Evolutionary conservation across 1,139 yeast genomes (phyloP), one percentile per base, ranked within the genome.

Genomic region (Magnusiomyces starmeri): DNA sequence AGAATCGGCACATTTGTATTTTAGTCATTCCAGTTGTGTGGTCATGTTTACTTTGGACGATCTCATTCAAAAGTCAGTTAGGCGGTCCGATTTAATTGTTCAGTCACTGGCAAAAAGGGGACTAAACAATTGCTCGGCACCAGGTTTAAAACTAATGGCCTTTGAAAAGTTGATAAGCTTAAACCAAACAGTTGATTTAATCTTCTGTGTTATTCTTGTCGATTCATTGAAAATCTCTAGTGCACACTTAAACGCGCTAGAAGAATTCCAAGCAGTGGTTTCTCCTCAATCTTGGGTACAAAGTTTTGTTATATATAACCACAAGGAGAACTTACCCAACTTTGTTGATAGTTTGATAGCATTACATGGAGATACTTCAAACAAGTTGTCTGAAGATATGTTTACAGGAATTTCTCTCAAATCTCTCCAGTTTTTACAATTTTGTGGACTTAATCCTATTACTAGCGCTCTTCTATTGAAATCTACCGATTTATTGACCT

Each of bases 361-460:
- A 12, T 39, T 49, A 10, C 50, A 49, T 22, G 51, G 52, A 4
- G 34, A 37, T 10, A 8, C 46, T 26, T 14, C 16, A 6, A 21
- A n/a, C 14, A 46, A 45, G 4, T n/a, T 53, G 7, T 27, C 47
- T 2, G 22, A 7, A 1, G 49, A 50, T 8, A 2, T 53, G 20
- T 53, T 53, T 42, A 27, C 44, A 18, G 25, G 29, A 9, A 29
- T 48, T 1, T 52, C 55, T 2, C 14, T 10, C 16, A 46, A 49
- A 12, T 45, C 52, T 16, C 27, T 45, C 2, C 50, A 50, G 26
- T 53, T 53, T 46, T 34, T 53, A 16, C 49, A 32, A n/a, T 41
- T 48, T 4, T 50, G 53, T n/a, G 51, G 51, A n/a, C 26, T 53
- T 10, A 53, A 53, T 26, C 47, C 52, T 7, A 43, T 53, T 9